phyloP scores from a whole-genome alignment of 352 stramenopile genomes.

The Phytophthora cryptogea region DNA sequence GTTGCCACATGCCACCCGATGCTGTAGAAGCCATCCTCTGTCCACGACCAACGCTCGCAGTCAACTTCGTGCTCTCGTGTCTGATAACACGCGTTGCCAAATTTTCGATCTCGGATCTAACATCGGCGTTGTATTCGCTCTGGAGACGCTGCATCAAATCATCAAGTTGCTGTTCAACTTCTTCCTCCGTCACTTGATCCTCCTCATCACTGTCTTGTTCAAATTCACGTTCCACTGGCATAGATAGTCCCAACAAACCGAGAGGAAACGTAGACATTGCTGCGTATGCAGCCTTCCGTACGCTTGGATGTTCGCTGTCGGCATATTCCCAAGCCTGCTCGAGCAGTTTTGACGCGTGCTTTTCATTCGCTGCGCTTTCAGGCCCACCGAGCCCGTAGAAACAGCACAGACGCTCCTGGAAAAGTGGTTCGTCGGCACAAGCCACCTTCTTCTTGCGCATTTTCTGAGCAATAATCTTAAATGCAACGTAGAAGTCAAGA shows the following conservation, averaged over 20 bases:
- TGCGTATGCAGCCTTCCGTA: conserved; percentile 48
- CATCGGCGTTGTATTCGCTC: conserved; percentile 36
- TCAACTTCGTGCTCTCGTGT: conserved; percentile 42
- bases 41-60: conserved; percentile 40
- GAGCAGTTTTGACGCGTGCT: conserved; percentile 49
- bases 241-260: conserved; percentile 43
- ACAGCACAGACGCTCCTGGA: conserved; percentile 57
- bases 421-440: conserved; percentile 48
- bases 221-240: conserved; percentile 11
- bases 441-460: conserved; percentile 67
- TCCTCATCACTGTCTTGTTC: conserved; percentile 27
- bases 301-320: conserved; percentile 33
- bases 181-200: conserved; percentile 42
- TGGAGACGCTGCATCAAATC: conserved; percentile 45
- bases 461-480: conserved; percentile 78
- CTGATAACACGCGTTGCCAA: conserved; percentile 48
- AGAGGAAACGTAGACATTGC: conserved; percentile 56
- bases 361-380: conserved; percentile 47
- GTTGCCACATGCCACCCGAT: conserved; percentile 18
- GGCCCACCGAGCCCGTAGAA: conserved; percentile 55
- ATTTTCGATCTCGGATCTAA: conserved; percentile 46
- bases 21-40: conserved; percentile 41
- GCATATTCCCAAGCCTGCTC: conserved; percentile 56
- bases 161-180: conserved; percentile 55
- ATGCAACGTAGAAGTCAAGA: conserved; percentile 74